These are phyloP conservation scores for Lentinula boryana DNA, from an alignment of 768 basidiomycete genomes.

Conservation along the genomic window DNA sequence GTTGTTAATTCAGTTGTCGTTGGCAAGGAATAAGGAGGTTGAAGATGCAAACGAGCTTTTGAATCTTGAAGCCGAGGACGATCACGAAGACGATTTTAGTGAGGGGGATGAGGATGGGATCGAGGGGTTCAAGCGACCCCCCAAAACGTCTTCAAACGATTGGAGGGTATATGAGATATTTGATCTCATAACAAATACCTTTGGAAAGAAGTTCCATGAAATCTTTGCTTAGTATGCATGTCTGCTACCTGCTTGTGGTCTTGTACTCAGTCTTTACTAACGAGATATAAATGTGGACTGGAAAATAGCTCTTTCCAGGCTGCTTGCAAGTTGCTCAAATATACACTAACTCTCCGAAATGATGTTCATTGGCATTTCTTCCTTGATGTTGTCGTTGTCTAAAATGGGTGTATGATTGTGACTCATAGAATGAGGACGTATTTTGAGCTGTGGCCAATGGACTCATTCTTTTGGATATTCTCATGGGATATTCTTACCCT, in stretches of 20 bases:
- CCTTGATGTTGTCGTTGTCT: no score
- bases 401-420: no score
- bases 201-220: not conserved
- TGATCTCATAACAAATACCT: not conserved
- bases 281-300: no score
- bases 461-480: no score
- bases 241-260: not conserved
- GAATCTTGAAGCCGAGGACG: slow-evolving; percentile 14
- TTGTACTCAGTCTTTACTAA: no score
- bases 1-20: slow-evolving; percentile 26
- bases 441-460: no score
- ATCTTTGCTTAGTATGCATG: not conserved
- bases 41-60: slow-evolving; percentile 13
- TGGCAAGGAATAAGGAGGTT: slow-evolving; percentile 12
- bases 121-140: slow-evolving; percentile 23
- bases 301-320: no score
- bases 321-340: no score
- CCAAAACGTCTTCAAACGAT: slow-evolving; percentile 36
- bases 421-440: no score
- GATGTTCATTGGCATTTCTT: no score
- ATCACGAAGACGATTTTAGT: slow-evolving; percentile 12
- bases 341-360: no score
- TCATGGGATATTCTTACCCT: no score
- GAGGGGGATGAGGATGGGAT: slow-evolving; percentile 10
- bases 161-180: slow-evolving; percentile 49